Base-by-base conservation (phyloP, 345 rosid genomes). In the Gossypium anomalum region DNA sequence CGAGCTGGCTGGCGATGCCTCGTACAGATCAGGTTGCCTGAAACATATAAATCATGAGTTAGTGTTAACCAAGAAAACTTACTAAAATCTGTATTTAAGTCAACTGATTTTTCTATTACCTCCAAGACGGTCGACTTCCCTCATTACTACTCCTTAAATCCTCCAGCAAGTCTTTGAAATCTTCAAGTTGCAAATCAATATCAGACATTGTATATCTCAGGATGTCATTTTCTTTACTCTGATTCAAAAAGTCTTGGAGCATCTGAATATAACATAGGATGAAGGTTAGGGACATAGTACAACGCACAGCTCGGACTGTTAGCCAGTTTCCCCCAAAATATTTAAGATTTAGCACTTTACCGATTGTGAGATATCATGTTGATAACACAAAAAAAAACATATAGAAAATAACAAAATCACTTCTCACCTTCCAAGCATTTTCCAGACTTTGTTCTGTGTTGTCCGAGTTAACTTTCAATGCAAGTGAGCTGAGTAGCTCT, bases 371-470 rank as follows among this genome's bases (percentile, higher is more conserved):
- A 19, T 23, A 38, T 49, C 57, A 9, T 61, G 3, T 48, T 58
- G 16, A 43, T 44, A 58, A 63, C 63, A 8, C 16, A 57, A 60
- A 59, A 9, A 51, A 47, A 51, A 47, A 56, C 16, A 65, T 45
- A 78, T 65, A 71, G 55, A 63, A 62, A 20, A 14, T 45, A 16
- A 20, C 13, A 16, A 78, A 44, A 47, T 43, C 15, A 48, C 51
- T 63, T 60, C 80, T 82, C 66, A 90, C 99, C 98, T 91, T 93
- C 99, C 97, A 91, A 58, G 99, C 94, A 90, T 84, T 88, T 82
- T 95, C 98, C 74, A 91, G 87, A 87, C 96, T 87, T 82, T 88
- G 92, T 25, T 93, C 97, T 67, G 93, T 84, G 82, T 82, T 87
- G 75, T 93, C 98, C 43, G 84, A 45, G 64, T 85, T 87, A 63